Conservation (phyloP, 176 grass and related monocot genomes). For the Ampelocalamus luodianensis region DNA sequence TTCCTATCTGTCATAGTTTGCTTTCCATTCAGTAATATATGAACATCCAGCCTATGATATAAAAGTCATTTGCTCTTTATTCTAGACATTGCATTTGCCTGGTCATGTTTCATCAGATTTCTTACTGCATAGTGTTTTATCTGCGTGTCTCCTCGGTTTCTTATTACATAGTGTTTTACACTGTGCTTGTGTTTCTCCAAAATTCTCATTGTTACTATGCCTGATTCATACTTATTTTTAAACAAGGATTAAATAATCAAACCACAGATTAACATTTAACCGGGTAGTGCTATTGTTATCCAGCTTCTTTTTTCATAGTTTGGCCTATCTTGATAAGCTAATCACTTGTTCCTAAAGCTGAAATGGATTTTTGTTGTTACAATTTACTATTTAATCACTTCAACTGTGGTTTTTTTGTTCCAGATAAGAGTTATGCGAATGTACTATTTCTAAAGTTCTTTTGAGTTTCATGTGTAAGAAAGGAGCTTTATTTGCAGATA, state of each 20-base stretch:
- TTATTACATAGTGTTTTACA: too few relatives aligned
- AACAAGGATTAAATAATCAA: background rate
- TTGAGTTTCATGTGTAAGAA: background rate
- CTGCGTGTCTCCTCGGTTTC: too few relatives aligned
- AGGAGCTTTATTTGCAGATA: conserved; percentile 7
- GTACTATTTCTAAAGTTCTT: conserved; percentile 26
- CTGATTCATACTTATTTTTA: conserved; percentile 3
- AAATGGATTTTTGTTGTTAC: conserved; percentile 12
- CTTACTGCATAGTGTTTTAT: too few relatives aligned
- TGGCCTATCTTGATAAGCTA: conserved; percentile 17
- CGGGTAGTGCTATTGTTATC: background rate
- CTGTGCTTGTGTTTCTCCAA: too few relatives aligned
- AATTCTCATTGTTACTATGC: conserved; percentile 9
- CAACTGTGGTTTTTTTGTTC: conserved; percentile 10
- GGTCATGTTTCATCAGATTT: too few relatives aligned
- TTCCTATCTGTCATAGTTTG: too few relatives aligned
- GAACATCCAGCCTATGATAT: too few relatives aligned
- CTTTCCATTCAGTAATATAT: too few relatives aligned
- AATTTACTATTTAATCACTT: conserved; percentile 21
- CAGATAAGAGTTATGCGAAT: conserved; percentile 13
- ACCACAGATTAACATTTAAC: background rate
- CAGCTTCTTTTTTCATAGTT: background rate
- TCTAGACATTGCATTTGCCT: too few relatives aligned
- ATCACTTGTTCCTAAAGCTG: conserved; percentile 21
- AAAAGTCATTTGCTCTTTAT: too few relatives aligned